Base-by-base conservation (phyloP, 352 stramenopile species). In the Blastocystis hominis region DNA sequence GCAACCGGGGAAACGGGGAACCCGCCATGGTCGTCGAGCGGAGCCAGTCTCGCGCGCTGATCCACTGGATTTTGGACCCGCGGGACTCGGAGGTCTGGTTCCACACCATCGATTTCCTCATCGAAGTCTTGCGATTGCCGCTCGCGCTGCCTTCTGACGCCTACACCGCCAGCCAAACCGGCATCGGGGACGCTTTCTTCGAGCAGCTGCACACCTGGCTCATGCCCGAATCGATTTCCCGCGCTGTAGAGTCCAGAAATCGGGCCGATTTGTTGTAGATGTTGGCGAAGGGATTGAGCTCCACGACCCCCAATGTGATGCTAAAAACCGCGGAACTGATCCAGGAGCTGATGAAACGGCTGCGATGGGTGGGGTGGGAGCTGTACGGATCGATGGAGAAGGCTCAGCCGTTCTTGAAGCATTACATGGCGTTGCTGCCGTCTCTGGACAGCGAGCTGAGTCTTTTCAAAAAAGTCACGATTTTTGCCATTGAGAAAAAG, bases 1-100 rank as follows among this genome's bases (percentile, higher is more conserved):
- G 38, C 3, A 36, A 47, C 9, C 17, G 30, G 13, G 62, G 62
- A 2, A 70, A 36, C 42, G 42, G 7, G 3, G 24, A 30, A 30
- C 24, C 24, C 24, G 24, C 24, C 24, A 30, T 30, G 24, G 62
- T 34, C 30, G 70, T 80, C 17, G 70, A 62, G 36, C 46, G 7
- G 9, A 13, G 5, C 34, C 30, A 30, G 38, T 42, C 72, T 2
- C 59, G 68, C 13, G 15, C 38, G 20, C 50, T 84, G 50, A 84
- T 84, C 2, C 53, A 84, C 72, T 84, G 72, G 72, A 64, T 84
- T 20, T 53, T 84, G 47, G 72, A 84, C 6, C 72, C 72, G 36
- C 72, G 72, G 1, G 55, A 42, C 3, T 84, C 72, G 1, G 30
- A 46, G 1, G 17, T 64, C 15, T 84, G 72, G 72, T 7, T 68